A percentile compares a stretch with the other conserved stretches of the same genome.
Conservation (phyloP, 768 basidiomycete species). For the Cystobasidium tubakii region DNA sequence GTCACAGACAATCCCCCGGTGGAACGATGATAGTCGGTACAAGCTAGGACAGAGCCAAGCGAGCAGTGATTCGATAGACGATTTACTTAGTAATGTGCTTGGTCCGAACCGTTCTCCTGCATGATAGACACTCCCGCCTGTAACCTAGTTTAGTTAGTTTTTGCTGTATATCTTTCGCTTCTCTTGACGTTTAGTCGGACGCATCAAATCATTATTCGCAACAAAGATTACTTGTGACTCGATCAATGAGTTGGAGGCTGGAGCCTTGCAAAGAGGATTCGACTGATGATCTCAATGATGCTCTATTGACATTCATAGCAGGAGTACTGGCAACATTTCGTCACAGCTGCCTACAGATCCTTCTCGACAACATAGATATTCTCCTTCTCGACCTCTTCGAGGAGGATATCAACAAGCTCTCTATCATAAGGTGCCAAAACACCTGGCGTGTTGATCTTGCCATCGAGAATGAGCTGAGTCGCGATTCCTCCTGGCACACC, state of each 20-base stretch:
- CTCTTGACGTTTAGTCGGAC: too few relatives aligned
- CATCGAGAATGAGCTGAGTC: conserved; percentile 82
- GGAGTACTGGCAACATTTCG: too few relatives aligned
- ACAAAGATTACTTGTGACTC: too few relatives aligned
- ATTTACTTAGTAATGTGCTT: conserved; percentile 15
- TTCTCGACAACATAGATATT: conserved; percentile 45
- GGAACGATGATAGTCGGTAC: not conserved
- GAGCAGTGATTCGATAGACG: conserved; percentile 1
- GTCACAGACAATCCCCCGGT: not conserved
- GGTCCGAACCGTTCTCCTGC: conserved; percentile 6
- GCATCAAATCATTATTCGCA: not conserved
- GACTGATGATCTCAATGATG: too few relatives aligned
- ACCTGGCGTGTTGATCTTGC: conserved; percentile 68
- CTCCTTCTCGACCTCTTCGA: conserved; percentile 47
- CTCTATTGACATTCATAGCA: too few relatives aligned
- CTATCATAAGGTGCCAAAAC: conserved; percentile 73
- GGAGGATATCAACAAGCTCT: conserved; percentile 43
- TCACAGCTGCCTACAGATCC: conserved; percentile 17
- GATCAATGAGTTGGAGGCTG: too few relatives aligned
- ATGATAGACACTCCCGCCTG: not conserved
- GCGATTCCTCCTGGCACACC: conserved; percentile 93
- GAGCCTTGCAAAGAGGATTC: too few relatives aligned
- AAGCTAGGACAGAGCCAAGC: conserved; percentile 3
- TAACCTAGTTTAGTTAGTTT: not conserved
- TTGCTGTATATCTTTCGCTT: not conserved